phyloP scores from a whole-genome alignment of 2,329 filamentous ascomycete species.

The Phaeosphaeria sp. region DNA sequence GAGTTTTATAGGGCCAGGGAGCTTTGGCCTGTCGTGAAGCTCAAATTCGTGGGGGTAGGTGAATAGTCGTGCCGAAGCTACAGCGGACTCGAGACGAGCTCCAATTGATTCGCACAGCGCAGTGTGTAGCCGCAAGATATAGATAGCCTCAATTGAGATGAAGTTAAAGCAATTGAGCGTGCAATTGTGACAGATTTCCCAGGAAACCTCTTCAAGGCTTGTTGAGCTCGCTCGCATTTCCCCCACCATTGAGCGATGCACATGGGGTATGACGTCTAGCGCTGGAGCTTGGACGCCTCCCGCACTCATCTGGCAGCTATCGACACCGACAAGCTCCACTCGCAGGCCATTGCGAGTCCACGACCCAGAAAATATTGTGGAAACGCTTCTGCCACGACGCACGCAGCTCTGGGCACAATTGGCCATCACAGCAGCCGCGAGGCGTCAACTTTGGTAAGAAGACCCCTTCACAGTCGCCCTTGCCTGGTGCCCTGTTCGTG shows the following conservation, averaged over 20 bases:
- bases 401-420: background rate
- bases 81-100: background rate
- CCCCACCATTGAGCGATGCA: background rate
- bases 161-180: background rate
- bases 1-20: background rate
- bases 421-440: background rate
- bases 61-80: background rate
- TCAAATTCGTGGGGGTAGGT: background rate
- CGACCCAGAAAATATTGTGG: background rate
- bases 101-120: background rate
- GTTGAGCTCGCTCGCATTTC: background rate
- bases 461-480: background rate
- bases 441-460: background rate
- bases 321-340: background rate
- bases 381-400: background rate
- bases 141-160: background rate
- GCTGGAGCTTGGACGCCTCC: background rate
- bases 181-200: background rate
- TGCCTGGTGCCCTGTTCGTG: background rate
- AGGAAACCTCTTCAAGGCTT: background rate
- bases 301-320: background rate
- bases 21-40: background rate
- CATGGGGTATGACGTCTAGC: background rate
- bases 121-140: background rate
- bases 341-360: background rate